These are phyloP conservation scores for Wickerhamiella bombiphila DNA, from an alignment of 805 yeast genomes.

Conservation along the genomic window DNA sequence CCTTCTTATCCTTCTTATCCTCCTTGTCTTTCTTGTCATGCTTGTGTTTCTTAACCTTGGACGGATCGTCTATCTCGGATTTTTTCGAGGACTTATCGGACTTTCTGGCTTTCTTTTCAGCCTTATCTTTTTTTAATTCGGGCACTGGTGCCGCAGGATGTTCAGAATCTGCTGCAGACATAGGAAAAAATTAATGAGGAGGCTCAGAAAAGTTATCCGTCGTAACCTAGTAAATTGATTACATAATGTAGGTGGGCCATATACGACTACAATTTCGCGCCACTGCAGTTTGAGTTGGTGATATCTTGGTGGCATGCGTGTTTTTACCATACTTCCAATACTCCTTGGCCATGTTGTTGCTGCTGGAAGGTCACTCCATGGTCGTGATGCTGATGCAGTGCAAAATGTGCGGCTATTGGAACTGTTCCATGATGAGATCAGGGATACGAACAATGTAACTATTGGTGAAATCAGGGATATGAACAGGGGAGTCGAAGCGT, in stretches of 20 bases:
- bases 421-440: constrained; percentile 6
- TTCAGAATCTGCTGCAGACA: too few relatives aligned
- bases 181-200: too few relatives aligned
- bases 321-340: too few relatives aligned
- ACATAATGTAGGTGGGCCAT: too few relatives aligned
- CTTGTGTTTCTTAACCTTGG: constrained; percentile 20
- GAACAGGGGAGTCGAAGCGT: constrained; percentile 39
- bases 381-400: constrained; percentile 9
- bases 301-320: too few relatives aligned
- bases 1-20: too few relatives aligned
- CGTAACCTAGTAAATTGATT: too few relatives aligned
- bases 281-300: too few relatives aligned
- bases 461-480: constrained; percentile 35
- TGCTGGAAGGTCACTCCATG: neutral
- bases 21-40: constrained; percentile 20
- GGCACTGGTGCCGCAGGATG: too few relatives aligned
- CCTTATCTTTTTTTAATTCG: too few relatives aligned
- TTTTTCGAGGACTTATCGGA: constrained; percentile 22
- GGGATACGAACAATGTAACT: constrained; percentile 15
- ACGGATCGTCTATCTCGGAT: constrained; percentile 9
- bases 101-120: constrained; percentile 21
- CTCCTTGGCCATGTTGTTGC: neutral
- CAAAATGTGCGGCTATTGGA: constrained; percentile 12
- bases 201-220: too few relatives aligned
- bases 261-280: too few relatives aligned